Percentiles rank a stretch among this genome's conserved stretches.
Conservation (phyloP, 2,329 filamentous ascomycete species). For the Ascochyta pisi region DNA sequence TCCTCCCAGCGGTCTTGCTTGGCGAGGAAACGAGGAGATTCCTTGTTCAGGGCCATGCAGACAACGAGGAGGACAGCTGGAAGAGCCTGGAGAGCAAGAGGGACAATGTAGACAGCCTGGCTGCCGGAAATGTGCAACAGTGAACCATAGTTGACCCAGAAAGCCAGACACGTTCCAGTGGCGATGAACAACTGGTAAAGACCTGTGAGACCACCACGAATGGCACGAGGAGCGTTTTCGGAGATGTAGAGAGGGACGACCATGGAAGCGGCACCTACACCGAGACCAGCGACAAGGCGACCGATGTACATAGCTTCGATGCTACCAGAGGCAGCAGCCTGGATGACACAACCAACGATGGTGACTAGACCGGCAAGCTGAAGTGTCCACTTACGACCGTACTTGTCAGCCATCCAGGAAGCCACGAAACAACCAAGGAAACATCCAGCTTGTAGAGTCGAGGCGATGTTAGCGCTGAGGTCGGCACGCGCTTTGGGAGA, state of each 20-base stretch:
- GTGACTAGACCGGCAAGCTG: conserved; percentile 65
- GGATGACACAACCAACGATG: conserved; percentile 68
- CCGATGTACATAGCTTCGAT: conserved; percentile 71
- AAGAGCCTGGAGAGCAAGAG: conserved; percentile 69
- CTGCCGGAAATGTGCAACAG: conserved; percentile 56
- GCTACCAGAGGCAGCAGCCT: conserved; percentile 66
- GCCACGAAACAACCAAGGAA: conserved; percentile 69
- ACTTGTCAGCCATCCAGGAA: conserved; percentile 61
- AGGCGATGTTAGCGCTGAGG: conserved; percentile 72
- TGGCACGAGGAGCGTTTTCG: conserved; percentile 65
- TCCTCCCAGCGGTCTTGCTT: conserved; percentile 73
- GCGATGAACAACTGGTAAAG: conserved; percentile 67
- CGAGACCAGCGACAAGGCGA: conserved; percentile 62
- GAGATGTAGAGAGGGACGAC: conserved; percentile 67
- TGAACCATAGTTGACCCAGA: conserved; percentile 63
- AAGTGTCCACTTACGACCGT: conserved; percentile 63
- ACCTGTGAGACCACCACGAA: conserved; percentile 65
- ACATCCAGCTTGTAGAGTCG: conserved; percentile 73
- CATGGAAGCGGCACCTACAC: conserved; percentile 61
- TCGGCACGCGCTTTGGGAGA: conserved; percentile 56
- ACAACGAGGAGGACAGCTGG: conserved; percentile 66
- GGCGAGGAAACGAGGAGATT: conserved; percentile 72
- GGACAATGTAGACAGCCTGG: conserved; percentile 64
- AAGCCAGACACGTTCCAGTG: conserved; percentile 59
- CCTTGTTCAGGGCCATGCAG: conserved; percentile 69